Conservation (phyloP, 495 filamentous ascomycete species). For the Lophiostoma macrostomum region DNA sequence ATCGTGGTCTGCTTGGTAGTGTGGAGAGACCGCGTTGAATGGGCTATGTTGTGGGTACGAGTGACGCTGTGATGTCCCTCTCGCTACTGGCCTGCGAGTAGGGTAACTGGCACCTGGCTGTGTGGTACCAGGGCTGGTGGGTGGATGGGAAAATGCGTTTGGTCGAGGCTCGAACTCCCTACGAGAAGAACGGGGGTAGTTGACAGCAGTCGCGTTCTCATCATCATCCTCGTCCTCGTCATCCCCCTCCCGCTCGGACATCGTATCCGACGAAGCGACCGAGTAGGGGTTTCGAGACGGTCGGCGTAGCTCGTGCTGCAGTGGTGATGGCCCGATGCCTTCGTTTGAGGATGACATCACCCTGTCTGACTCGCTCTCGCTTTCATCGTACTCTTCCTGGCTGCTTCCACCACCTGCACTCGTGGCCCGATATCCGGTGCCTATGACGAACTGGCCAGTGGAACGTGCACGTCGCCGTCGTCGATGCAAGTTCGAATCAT, state of each 20-base stretch:
- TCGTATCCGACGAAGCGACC: constrained; percentile 39
- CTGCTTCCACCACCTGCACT: constrained; percentile 61
- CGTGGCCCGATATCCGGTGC: constrained; percentile 10
- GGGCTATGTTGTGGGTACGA: constrained; percentile 49
- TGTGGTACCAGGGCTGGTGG: constrained; percentile 47
- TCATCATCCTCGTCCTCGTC: constrained; percentile 73
- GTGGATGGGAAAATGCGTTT: constrained; percentile 86
- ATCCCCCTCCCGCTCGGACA: constrained; percentile 46
- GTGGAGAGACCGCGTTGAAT: constrained; percentile 66
- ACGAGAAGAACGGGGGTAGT: constrained; percentile 54
- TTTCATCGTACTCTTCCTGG: constrained; percentile 86
- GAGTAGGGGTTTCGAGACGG: constrained; percentile 29
- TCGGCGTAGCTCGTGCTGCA: constrained; percentile 26
- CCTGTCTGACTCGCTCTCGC: constrained; percentile 78
- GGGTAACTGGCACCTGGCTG: constrained; percentile 39
- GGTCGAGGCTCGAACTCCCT: constrained; percentile 78
- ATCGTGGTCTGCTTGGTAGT: constrained; percentile 82
- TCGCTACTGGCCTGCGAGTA: constrained; percentile 36
- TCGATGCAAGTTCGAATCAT: constrained; percentile 45
- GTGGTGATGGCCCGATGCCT: constrained; percentile 50
- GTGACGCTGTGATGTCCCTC: constrained; percentile 39
- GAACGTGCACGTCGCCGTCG: constrained; percentile 46
- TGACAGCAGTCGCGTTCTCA: constrained; percentile 77
- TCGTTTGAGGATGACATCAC: constrained; percentile 85
- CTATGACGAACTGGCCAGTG: constrained; percentile 15